Conservation (phyloP, 768 basidiomycete genomes). For the Cystofilobasidium macerans region DNA sequence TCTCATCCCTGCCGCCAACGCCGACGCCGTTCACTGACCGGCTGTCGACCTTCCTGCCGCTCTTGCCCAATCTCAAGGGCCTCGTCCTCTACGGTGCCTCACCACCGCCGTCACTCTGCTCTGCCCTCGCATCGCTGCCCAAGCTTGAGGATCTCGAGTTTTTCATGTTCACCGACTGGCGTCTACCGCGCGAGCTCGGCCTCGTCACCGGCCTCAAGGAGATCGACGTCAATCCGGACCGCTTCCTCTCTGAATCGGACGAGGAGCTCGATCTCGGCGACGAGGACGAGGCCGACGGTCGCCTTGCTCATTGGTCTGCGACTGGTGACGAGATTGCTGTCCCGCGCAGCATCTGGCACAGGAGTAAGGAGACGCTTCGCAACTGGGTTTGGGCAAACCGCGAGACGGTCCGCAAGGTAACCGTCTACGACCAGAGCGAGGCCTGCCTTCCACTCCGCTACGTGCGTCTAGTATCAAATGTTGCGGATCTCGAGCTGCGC, state of each 20-base stretch:
- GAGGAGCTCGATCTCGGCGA: not conserved
- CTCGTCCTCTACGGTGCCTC: not conserved
- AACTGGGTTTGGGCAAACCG: slow-evolving; percentile 1
- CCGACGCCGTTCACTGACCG: slow-evolving; percentile 4
- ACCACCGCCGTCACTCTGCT: not conserved
- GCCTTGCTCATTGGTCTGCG: too few species aligned
- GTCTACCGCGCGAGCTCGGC: not conserved
- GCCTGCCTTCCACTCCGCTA: not conserved
- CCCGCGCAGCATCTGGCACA: not conserved
- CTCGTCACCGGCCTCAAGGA: not conserved
- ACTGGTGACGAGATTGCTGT: too few species aligned
- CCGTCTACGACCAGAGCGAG: not conserved
- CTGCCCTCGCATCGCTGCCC: not conserved
- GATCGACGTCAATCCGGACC: slow-evolving; percentile 5
- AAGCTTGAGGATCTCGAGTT: slow-evolving; percentile 5
- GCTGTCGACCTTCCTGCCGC: not conserved
- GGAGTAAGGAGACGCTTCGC: not conserved
- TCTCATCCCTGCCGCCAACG: not conserved
- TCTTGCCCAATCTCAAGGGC: slow-evolving; percentile 2
- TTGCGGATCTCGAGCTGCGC: not conserved
- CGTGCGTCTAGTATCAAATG: not conserved
- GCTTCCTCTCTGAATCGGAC: not conserved
- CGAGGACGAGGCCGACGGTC: not conserved
- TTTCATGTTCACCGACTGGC: slow-evolving; percentile 10
- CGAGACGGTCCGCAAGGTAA: slow-evolving; percentile 3